A percentile compares a stretch with the other conserved stretches of the same genome.
phyloP scores from a whole-genome alignment of 2,329 filamentous ascomycete species.

The Trichothecium roseum region DNA sequence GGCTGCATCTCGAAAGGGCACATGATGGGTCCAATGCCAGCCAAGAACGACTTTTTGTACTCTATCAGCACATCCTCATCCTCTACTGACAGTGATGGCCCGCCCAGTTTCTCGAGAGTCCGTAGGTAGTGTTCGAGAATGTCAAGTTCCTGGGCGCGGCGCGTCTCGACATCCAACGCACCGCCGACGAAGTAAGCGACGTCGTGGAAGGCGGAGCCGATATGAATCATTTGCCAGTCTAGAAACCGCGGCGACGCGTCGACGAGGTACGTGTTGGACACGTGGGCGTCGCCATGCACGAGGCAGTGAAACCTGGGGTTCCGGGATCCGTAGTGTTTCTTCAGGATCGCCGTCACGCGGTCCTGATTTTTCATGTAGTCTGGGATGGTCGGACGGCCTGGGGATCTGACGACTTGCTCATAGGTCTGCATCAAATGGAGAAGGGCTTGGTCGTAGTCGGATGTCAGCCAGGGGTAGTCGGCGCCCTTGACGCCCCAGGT shows the following conservation, averaged over 20 bases:
- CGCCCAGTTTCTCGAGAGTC: constrained; percentile 13
- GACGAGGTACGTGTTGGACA: constrained; percentile 6
- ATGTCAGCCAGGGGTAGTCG: constrained; percentile 3
- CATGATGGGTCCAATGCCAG: constrained; percentile 17
- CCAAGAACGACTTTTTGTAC: constrained; percentile 16
- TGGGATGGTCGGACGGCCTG: constrained; percentile 5
- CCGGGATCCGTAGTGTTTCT: constrained; percentile 17
- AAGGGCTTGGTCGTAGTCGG: constrained; percentile 2
- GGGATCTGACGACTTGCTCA: constrained; percentile 1
- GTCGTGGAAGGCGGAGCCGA: constrained; percentile 25
- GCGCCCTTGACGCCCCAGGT: constrained; percentile 2
- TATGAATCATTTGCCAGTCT: constrained; percentile 24
- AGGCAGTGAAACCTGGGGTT: constrained; percentile 22
- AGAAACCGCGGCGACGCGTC: constrained; percentile 19
- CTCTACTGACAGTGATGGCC: constrained; percentile 12
- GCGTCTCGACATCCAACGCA: constrained; percentile 20
- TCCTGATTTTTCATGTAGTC: constrained; percentile 15
- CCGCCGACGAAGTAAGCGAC: constrained; percentile 22
- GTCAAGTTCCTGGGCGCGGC: constrained; percentile 19
- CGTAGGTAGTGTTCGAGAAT: constrained; percentile 22
- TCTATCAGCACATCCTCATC: constrained; percentile 15
- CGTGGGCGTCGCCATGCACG: constrained; percentile 23
- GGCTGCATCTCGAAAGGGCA: constrained; percentile 7
- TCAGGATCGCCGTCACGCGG: constrained; percentile 17
- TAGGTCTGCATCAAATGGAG: constrained; percentile 2